Evolutionary conservation across 257 asterid species (phyloP).

Genomic region (Solanum microdontum): DNA sequence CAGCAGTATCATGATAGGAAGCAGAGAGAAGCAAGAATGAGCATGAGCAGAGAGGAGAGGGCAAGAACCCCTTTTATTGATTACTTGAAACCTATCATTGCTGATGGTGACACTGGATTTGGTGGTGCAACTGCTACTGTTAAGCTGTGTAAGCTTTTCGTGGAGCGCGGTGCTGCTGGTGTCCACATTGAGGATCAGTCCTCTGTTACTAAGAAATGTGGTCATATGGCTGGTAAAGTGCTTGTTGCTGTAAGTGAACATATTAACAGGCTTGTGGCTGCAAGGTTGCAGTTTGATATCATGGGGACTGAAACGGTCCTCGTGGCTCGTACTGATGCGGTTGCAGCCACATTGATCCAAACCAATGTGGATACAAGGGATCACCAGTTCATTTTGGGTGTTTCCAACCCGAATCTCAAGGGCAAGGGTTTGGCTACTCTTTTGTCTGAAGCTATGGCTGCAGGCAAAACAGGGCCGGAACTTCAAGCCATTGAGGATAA

Average conservation of each 20-base stretch:
- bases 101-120: conserved; percentile 96
- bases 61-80: conserved; percentile 63
- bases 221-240: conserved; percentile 97
- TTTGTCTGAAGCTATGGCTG: conserved; percentile 63
- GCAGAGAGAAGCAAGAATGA: conserved; percentile 87
- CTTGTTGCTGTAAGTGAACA: conserved; percentile 86
- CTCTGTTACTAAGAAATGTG: conserved; percentile 83
- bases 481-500: conserved; percentile 78
- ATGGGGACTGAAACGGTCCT: conserved; percentile 93
- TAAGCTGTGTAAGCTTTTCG: conserved; percentile 87
- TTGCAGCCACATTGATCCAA: conserved; percentile 77
- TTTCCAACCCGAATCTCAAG: conserved; percentile 47
- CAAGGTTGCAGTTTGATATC: conserved; percentile 82
- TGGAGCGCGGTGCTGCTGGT: conserved; percentile 97
- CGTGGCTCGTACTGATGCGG: conserved; percentile 89
- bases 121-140: conserved; percentile 97
- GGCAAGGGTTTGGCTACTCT: conserved; percentile 65
- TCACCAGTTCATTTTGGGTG: conserved; percentile 84
- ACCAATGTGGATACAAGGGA: conserved; percentile 84
- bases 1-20: conserved; percentile 94
- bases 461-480: conserved; percentile 72
- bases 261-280: conserved; percentile 83
- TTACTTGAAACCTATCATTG: conserved; percentile 83
- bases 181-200: conserved; percentile 98
- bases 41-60: conserved; percentile 67